These are phyloP conservation scores for Brasenia schreberi DNA, from an alignment of 164 flowering plant genomes.

Conservation along the genomic window DNA sequence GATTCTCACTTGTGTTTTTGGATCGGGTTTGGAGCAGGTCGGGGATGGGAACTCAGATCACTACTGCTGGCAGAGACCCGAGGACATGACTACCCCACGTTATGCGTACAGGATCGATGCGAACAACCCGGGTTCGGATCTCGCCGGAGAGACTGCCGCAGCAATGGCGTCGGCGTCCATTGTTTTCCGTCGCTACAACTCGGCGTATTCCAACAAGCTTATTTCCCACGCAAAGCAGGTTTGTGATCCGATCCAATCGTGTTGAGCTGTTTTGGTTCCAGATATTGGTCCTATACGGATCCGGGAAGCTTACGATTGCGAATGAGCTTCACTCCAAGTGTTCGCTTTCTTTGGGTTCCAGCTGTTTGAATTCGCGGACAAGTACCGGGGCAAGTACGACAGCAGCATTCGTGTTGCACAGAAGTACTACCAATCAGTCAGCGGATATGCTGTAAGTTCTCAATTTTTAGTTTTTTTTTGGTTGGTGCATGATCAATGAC, in stretches of 20 bases:
- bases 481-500: neutral
- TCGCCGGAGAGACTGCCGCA: conserved; percentile 90
- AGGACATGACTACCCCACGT: conserved; percentile 88
- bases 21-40: conserved; percentile 29
- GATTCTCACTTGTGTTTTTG: neutral
- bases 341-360: conserved; percentile 14
- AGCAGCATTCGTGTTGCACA: conserved; percentile 77
- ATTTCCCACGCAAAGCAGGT: conserved; percentile 76
- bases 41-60: conserved; percentile 91
- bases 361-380: conserved; percentile 77
- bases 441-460: conserved; percentile 72
- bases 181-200: conserved; percentile 56
- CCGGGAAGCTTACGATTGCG: neutral
- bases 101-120: conserved; percentile 55
- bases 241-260: neutral
- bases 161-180: conserved; percentile 94
- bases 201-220: conserved; percentile 49
- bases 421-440: conserved; percentile 76
- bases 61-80: conserved; percentile 94
- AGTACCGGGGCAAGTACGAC: conserved; percentile 91
- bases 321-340: neutral
- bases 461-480: neutral
- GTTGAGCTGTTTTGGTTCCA: neutral
- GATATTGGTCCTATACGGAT: neutral
- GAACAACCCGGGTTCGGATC: conserved; percentile 80